A percentile compares a stretch with the other conserved stretches of the same genome.
phyloP scores from a whole-genome alignment of 2,329 filamentous ascomycete genomes.

The Neonectria hederae region DNA sequence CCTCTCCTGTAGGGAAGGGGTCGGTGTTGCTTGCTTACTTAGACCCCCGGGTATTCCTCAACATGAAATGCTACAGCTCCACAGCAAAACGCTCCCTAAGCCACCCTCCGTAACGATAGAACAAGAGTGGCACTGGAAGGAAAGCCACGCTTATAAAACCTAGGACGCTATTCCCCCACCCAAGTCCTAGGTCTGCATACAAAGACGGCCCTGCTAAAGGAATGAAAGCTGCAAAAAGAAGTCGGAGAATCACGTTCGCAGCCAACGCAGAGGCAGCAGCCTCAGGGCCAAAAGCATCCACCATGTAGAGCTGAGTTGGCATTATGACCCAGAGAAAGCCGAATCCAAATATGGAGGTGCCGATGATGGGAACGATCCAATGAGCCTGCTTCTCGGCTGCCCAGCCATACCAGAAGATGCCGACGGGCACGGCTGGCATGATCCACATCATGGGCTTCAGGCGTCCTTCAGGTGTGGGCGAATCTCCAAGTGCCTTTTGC shows the following conservation, averaged over 20 bases:
- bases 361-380: constrained; percentile 58
- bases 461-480: constrained; percentile 54
- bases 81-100: too few species aligned
- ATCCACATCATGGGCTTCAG: constrained; percentile 65
- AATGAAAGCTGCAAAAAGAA: constrained; percentile 67
- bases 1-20: too few species aligned
- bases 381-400: constrained; percentile 59
- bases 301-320: constrained; percentile 37
- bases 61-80: constrained; percentile 24
- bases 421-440: constrained; percentile 60
- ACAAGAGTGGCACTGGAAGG: too few species aligned
- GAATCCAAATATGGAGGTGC: constrained; percentile 54
- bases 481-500: too few species aligned
- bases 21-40: too few species aligned
- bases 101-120: too few species aligned
- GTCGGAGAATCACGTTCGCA: constrained; percentile 49
- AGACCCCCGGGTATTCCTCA: too few species aligned
- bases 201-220: constrained; percentile 62
- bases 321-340: constrained; percentile 53
- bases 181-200: constrained; percentile 52
- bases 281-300: constrained; percentile 37
- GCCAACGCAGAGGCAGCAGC: constrained; percentile 39
- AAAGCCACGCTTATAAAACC: too few species aligned
- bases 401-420: constrained; percentile 69
- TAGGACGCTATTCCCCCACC: constrained; percentile 48